phyloP scores from a whole-genome alignment of 225 moss, liverwort and hornwort genomes.

The Marchantia polymorpha region DNA sequence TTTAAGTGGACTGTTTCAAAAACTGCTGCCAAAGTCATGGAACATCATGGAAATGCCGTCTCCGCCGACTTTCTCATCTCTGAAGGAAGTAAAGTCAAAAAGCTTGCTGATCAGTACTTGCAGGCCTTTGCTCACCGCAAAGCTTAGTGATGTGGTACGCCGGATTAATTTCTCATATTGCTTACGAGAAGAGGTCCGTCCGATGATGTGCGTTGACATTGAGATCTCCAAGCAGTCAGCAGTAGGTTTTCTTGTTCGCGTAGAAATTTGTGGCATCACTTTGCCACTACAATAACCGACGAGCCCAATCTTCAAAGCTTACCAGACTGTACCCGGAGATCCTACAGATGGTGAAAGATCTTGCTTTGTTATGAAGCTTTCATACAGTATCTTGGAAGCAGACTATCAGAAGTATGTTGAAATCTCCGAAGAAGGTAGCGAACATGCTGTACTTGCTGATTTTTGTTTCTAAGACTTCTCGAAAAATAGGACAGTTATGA shows the following conservation, averaged over 20 bases:
- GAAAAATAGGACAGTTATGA: neutral
- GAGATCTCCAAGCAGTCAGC: neutral
- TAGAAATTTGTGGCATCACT: neutral
- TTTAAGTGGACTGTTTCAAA: constrained; percentile 81
- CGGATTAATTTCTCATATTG: neutral
- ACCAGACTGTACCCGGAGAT: neutral
- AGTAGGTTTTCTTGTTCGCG: neutral
- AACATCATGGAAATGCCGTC: constrained; percentile 77
- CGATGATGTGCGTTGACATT: no score
- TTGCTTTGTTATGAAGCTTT: neutral
- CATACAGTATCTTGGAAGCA: neutral
- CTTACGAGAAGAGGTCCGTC: neutral
- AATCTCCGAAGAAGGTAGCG: neutral
- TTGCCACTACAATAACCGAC: neutral
- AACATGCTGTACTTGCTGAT: neutral
- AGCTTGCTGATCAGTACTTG: constrained; percentile 90
- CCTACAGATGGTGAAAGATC: neutral
- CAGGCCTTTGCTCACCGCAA: constrained; percentile 70
- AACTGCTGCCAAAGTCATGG: constrained; percentile 96
- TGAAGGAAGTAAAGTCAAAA: constrained; percentile 95
- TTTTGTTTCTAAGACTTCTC: neutral
- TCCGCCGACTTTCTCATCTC: constrained; percentile 88
- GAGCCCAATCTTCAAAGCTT: neutral
- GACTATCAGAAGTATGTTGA: neutral
- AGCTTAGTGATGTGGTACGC: constrained; percentile 7